Base-by-base conservation (phyloP, 495 filamentous ascomycete species). In the Acidiella bohemica region DNA sequence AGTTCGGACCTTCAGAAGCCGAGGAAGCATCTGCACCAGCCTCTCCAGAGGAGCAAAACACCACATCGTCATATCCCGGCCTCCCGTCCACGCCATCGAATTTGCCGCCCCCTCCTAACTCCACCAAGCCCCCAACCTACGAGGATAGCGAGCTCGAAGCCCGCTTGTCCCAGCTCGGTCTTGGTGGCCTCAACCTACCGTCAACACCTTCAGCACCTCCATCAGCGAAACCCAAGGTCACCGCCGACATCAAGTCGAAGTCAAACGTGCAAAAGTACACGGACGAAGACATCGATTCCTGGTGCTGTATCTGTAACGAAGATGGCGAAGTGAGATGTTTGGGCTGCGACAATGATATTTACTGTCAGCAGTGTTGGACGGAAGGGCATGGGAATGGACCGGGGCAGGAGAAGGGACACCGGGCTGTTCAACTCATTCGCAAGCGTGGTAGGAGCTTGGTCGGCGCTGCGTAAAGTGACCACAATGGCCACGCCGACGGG, bases 231-330 rank as follows among this genome's bases (percentile, higher is more conserved):
- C 24, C 44, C 5, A 49, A 41, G 14, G 31, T 31, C 20, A 54
- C 25, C 45, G 19, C 28, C 2, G 38, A 23, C 23, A 13, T 40
- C 1, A 57, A 47, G 48, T 47, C 41, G 32, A 51, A 44, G 36
- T 60, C 37, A 34, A 50, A 28, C 39, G 39, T 16, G 42, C 42
- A 41, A 19, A 62, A 56, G 5, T 72, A 63, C 55, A 70, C 68
- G 1, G 72, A 79, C 50, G 74, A 73, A 14, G 76, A 82, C 45
- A 66, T 76, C 40, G 72, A 72, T 32, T 71, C 61, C 17, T 82
- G 78, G 78, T 84, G 79, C 53, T 64, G 70, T 11, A 80, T 81
- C 32, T 84, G 79, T 49, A 72, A 72, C 22, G 73, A 75, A 25
- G 76, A 82, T 47, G 77, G 75, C 3, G 67, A 67, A 3, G 59